Evolutionary conservation across 108 stramenopile genomes (phyloP).

Genomic region (Fragilaria crotonensis): DNA sequence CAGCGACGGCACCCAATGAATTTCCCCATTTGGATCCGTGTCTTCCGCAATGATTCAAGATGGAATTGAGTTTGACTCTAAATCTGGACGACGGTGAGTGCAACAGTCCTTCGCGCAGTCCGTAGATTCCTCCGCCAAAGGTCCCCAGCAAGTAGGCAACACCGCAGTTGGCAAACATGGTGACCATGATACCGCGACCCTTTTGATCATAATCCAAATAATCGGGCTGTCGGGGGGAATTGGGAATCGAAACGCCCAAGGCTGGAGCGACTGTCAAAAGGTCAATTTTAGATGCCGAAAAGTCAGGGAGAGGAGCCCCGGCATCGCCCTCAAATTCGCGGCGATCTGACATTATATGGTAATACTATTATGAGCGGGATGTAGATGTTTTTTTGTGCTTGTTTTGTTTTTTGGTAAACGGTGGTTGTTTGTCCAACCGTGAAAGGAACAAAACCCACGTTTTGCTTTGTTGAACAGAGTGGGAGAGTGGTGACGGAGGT

Average conservation of each 20-base stretch:
- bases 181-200: constrained; percentile 67
- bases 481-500: too few relatives aligned
- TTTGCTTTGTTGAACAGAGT: too few relatives aligned
- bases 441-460: too few relatives aligned
- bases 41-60: constrained; percentile 78
- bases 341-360: not conserved
- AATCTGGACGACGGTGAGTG: constrained; percentile 62
- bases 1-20: constrained; percentile 65
- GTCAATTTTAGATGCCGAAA: constrained; percentile 46
- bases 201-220: constrained; percentile 82
- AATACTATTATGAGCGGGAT: too few relatives aligned
- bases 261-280: constrained; percentile 74
- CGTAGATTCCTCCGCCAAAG: constrained; percentile 65
- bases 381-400: too few relatives aligned
- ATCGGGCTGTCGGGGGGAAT: constrained; percentile 46
- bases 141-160: constrained; percentile 73
- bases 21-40: constrained; percentile 74
- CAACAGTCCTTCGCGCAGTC: constrained; percentile 61
- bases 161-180: constrained; percentile 84
- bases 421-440: too few relatives aligned
- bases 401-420: too few relatives aligned
- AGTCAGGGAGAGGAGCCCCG: constrained; percentile 44
- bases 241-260: constrained; percentile 45
- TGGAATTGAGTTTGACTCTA: constrained; percentile 76
- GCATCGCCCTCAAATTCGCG: constrained; percentile 26